Base-by-base conservation (phyloP, 257 asterid species). In the Echium plantagineum region DNA sequence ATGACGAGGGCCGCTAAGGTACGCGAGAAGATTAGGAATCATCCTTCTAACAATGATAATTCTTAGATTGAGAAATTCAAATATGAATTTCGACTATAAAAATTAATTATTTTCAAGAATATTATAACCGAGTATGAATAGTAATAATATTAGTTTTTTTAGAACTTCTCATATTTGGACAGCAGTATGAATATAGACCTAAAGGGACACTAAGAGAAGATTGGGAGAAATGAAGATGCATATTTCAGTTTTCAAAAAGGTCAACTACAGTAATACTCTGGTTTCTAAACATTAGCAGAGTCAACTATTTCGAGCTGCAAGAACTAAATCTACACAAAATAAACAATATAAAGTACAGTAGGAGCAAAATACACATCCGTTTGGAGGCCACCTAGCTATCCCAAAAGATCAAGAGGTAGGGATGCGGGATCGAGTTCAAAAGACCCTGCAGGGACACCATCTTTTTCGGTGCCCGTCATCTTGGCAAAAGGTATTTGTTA, bases 401-500 rank as follows among this genome's bases (percentile, higher is more conserved):
- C 13, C 5, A 42, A 10, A 42, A 42, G 49, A 53, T 53, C 57
- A 21, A 53, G 21, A 53, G 57, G 57, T n/a, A 53, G 57, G 26
- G 57, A 53, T n/a, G 21, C 24, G 18, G 57, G 57, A n/a, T 53
- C 57, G 18, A 53, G 57, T 21, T 81, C 93, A 68, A 71, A 75
- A 4, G 86, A 77, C 42, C 86, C 94, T 53, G 48, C 21, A 0
- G 86, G 82, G 32, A 73, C 83, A 21, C 78, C 88, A 58, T 57
- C 68, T 57, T 71, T 75, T 57, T 84, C 89, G 5, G 49, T 21
- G 53, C 94, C 83, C 18, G 69, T 63, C 89, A 84, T 77, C 66
- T 68, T 70, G 60, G 62, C 71, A 71, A 57, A 68, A 46, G 81
- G 83, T 51, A 79, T 57, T 26, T 22, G 65, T 84, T 86, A 19